These are phyloP conservation scores for Fomitiporia mediterranea DNA, from an alignment of 1,284 basidiomycete species.

Conservation along the genomic window DNA sequence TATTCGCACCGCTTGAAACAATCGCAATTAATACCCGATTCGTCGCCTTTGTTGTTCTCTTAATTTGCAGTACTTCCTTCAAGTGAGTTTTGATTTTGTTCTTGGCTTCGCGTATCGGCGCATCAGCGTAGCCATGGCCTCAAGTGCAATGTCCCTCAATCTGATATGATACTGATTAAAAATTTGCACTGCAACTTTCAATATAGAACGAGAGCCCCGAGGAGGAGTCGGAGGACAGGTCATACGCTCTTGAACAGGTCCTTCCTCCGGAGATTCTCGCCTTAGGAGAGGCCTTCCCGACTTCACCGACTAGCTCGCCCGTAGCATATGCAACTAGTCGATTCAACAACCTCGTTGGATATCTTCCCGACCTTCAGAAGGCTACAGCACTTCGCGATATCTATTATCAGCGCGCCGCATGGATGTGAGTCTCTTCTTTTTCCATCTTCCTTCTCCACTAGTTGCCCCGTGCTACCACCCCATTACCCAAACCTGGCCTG, in stretches of 20 bases:
- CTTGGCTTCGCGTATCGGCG: neutral
- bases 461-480: neutral
- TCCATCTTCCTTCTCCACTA: neutral
- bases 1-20: neutral
- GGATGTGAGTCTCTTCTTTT: slow-evolving; percentile 51
- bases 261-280: slow-evolving; percentile 58
- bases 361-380: slow-evolving; percentile 55
- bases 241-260: slow-evolving; percentile 46
- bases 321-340: slow-evolving; percentile 33
- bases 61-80: slow-evolving; percentile 59
- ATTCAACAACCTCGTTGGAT: slow-evolving; percentile 58
- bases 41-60: slow-evolving; percentile 11
- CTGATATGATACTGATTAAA: slow-evolving; percentile 6
- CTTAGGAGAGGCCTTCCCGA: slow-evolving; percentile 60
- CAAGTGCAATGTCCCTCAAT: neutral
- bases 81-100: slow-evolving; percentile 38
- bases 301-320: slow-evolving; percentile 44
- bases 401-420: slow-evolving; percentile 67
- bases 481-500: neutral
- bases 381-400: slow-evolving; percentile 56
- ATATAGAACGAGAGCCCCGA: slow-evolving; percentile 58
- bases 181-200: slow-evolving; percentile 3
- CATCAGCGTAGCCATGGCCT: slow-evolving; percentile 1
- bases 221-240: slow-evolving; percentile 47
- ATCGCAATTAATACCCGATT: neutral